phyloP scores from a whole-genome alignment of 148 eudicot species.

The Rhododendron henanense region DNA sequence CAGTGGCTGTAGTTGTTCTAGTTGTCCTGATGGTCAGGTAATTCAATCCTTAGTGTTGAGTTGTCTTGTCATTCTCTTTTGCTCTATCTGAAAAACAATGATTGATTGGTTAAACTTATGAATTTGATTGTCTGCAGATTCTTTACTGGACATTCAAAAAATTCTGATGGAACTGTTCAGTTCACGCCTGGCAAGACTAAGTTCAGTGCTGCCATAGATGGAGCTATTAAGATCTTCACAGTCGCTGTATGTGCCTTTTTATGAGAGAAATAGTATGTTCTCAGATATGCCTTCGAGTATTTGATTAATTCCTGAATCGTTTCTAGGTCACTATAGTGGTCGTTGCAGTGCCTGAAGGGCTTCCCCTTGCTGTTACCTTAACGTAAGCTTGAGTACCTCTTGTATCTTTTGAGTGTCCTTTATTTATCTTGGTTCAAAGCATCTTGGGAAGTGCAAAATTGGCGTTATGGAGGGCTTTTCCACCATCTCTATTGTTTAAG shows the following conservation, averaged over 20 bases:
- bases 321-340: constrained; percentile 95
- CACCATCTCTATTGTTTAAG: neutral
- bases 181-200: constrained; percentile 62
- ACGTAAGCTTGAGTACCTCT: constrained; percentile 56
- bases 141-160: constrained; percentile 62
- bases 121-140: constrained; percentile 35
- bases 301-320: constrained; percentile 18
- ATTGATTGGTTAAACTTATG: neutral
- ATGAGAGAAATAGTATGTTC: neutral
- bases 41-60: neutral
- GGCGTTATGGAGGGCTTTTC: neutral
- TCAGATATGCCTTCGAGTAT: neutral
- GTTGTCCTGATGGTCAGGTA: constrained; percentile 68
- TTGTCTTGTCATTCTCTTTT: neutral
- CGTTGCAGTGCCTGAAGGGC: constrained; percentile 99
- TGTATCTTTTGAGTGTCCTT: neutral
- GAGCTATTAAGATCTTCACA: constrained; percentile 76
- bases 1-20: constrained; percentile 67
- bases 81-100: neutral
- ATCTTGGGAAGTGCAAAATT: neutral
- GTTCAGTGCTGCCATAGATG: constrained; percentile 64
- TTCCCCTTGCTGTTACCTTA: constrained; percentile 94
- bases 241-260: constrained; percentile 68
- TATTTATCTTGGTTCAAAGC: constrained; percentile 1
- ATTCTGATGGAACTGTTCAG: constrained; percentile 26